Evolutionary conservation across 225 moss, liverwort and hornwort species (phyloP).

Genomic region (Bryoerythrophyllum caledonicum): DNA sequence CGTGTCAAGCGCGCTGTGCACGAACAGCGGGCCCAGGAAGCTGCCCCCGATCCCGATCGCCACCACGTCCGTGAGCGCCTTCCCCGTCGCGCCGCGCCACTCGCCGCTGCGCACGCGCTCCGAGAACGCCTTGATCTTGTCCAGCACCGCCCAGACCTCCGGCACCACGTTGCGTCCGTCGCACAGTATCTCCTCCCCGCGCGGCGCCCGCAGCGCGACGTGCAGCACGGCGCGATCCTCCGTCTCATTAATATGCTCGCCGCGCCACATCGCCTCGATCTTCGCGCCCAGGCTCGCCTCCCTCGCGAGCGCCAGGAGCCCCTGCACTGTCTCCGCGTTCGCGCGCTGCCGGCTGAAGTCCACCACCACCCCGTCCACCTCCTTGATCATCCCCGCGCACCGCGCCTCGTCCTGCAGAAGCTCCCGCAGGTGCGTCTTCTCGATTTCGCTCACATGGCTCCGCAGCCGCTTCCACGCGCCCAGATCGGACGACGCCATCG

Average conservation of each 20-base stretch:
- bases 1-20: conserved; percentile 75
- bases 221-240: conserved; percentile 94
- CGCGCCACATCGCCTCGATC: conserved; percentile 81
- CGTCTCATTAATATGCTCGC: conserved; percentile 80
- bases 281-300: conserved; percentile 69
- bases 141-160: conserved; percentile 86
- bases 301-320: conserved; percentile 68
- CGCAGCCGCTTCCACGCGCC: conserved; percentile 59
- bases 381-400: conserved; percentile 85
- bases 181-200: conserved; percentile 47
- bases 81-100: conserved; percentile 92
- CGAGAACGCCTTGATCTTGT: conserved; percentile 85
- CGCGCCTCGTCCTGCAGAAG: conserved; percentile 75
- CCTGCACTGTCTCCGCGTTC: conserved; percentile 59
- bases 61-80: conserved; percentile 84
- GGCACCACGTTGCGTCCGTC: conserved; percentile 92
- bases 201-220: conserved; percentile 87
- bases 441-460: conserved; percentile 68
- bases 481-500: conserved; percentile 35
- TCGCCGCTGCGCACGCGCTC: conserved; percentile 74
- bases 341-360: conserved; percentile 89
- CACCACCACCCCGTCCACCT: conserved; percentile 86
- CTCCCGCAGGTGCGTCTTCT: conserved; percentile 78
- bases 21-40: conserved; percentile 89
- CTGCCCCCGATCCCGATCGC: conserved; percentile 96